A percentile compares a stretch with the other conserved stretches of the same genome.
These are phyloP conservation scores for Phyllachora maydis DNA, from an alignment of 2,329 filamentous ascomycete species.

Conservation along the genomic window DNA sequence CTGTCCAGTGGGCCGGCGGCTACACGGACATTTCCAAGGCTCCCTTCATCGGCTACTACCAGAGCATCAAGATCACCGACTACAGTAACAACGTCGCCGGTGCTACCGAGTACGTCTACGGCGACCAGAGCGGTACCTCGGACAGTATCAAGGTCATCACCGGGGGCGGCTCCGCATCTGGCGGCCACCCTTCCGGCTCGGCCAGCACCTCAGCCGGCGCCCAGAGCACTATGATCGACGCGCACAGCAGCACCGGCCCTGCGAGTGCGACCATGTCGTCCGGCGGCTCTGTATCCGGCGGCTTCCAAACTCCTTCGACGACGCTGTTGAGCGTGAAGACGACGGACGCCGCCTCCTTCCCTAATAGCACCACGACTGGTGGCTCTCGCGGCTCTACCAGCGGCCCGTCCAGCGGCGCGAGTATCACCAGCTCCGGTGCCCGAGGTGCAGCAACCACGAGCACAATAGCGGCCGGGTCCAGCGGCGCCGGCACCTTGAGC, in stretches of 20 bases:
- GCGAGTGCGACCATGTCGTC: conserved; percentile 6
- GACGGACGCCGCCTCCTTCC: conserved; percentile 4
- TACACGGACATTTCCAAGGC: conserved; percentile 25
- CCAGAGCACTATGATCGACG: conserved; percentile 3
- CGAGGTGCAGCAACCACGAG: no score
- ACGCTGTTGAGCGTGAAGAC: no score
- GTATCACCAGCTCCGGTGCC: no score
- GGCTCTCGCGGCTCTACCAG: conserved; percentile 10
- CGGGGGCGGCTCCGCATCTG: no score
- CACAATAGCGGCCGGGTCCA: no score
- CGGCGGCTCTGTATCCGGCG: conserved; percentile 4
- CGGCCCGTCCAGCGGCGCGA: conserved; percentile 3
- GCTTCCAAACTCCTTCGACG: no score
- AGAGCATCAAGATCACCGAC: conserved; percentile 31
- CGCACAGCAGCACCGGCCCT: conserved; percentile 7
- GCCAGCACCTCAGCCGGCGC: conserved; percentile 4
- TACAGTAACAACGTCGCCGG: conserved; percentile 21
- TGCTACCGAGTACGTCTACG: conserved; percentile 30
- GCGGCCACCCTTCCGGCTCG: conserved; percentile 11
- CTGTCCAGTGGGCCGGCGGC: conserved; percentile 48
- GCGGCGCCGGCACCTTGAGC: no score
- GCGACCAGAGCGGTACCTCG: conserved; percentile 25
- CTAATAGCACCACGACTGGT: conserved; percentile 5
- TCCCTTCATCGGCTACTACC: conserved; percentile 35
- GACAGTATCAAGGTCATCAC: conserved; percentile 28